These are phyloP conservation scores for Boletus vermiculosoides DNA, from an alignment of 768 basidiomycete genomes.

Conservation along the genomic window DNA sequence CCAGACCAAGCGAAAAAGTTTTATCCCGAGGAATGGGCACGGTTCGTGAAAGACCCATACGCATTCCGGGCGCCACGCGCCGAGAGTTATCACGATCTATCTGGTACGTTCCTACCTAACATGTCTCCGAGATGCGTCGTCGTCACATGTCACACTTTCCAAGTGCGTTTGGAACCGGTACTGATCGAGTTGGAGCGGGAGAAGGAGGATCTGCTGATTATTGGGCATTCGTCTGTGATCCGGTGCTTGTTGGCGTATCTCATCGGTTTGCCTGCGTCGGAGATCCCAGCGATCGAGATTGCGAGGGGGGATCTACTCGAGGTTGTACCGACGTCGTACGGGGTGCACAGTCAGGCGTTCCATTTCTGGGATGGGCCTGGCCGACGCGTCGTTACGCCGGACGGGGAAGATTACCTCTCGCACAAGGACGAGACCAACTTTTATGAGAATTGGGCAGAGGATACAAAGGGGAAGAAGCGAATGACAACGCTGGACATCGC, in stretches of 20 bases:
- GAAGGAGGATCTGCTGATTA: slow-evolving; percentile 92
- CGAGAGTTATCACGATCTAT: slow-evolving; percentile 96
- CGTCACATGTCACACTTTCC: background rate
- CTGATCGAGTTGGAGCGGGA: slow-evolving; percentile 93
- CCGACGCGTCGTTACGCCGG: slow-evolving; percentile 42
- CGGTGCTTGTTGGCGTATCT: slow-evolving; percentile 92
- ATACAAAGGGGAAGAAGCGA: slow-evolving; percentile 59
- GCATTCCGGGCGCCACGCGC: slow-evolving; percentile 88
- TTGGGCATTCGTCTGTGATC: slow-evolving; percentile 96
- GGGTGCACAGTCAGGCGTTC: slow-evolving; percentile 86
- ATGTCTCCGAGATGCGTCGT: background rate
- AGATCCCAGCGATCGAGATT: slow-evolving; percentile 97
- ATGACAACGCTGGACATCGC: slow-evolving; percentile 34
- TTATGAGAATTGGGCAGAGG: slow-evolving; percentile 86
- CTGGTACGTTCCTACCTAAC: slow-evolving; percentile 46
- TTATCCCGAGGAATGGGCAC: slow-evolving; percentile 93
- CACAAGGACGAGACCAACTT: slow-evolving; percentile 71
- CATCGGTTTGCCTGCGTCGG: slow-evolving; percentile 90
- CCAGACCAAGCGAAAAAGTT: slow-evolving; percentile 85
- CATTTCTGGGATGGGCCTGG: slow-evolving; percentile 93
- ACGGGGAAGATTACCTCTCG: slow-evolving; percentile 33
- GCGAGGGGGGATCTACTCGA: slow-evolving; percentile 96
- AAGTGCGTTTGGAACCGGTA: slow-evolving; percentile 91
- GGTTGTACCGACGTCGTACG: slow-evolving; percentile 84
- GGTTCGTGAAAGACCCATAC: slow-evolving; percentile 92